Evolutionary conservation across 306 rosid species (phyloP), one percentile per base, ranked within the genome.

Genomic region (Citrullus amarus): DNA sequence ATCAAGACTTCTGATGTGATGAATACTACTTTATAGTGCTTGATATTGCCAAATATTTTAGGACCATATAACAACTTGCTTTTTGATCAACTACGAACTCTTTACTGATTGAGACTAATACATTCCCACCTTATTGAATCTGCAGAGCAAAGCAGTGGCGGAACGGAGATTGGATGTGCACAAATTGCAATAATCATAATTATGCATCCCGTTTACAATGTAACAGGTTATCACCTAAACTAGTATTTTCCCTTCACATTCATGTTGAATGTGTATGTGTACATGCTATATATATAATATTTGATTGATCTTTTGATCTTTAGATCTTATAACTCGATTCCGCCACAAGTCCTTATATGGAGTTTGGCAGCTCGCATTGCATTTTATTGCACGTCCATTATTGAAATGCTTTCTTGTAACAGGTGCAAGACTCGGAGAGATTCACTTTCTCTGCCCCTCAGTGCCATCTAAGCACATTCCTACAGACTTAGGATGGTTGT

Each of bases 91-190:
- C 32, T 32, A 8, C 8, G 48, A 74, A 74, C 32, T 30, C 50
- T 7, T 51, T 16, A 8, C 65, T 46, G 59, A 58, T 60, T 25
- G 56, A 43, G 76, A 25, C 28, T 39, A 8, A 77, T 38, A 2
- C 20, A 43, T 62, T 15, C 59, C 32, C 5, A 18, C 25, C 39
- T 9, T 48, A 30, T 12, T 32, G 76, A 66, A 60, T 78, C 73
- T 28, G 34, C 90, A 95, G 99, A 73, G 99, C 97, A 66, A 91
- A 92, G 88, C 99, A 95, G 87, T 95, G 99, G 97, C 92, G 94
- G 58, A 87, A 85, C 58, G 97, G 98, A 55, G 98, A 95, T 85
- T 95, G 98, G 98, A 92, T 92, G 97, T 92, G 99, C 90, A 79
- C 94, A 79, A 92, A 88, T 83, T 95, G 97, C 90, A 89, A 87